Base-by-base conservation (phyloP, 2,329 filamentous ascomycete genomes). In the Exophiala mesophila region DNA sequence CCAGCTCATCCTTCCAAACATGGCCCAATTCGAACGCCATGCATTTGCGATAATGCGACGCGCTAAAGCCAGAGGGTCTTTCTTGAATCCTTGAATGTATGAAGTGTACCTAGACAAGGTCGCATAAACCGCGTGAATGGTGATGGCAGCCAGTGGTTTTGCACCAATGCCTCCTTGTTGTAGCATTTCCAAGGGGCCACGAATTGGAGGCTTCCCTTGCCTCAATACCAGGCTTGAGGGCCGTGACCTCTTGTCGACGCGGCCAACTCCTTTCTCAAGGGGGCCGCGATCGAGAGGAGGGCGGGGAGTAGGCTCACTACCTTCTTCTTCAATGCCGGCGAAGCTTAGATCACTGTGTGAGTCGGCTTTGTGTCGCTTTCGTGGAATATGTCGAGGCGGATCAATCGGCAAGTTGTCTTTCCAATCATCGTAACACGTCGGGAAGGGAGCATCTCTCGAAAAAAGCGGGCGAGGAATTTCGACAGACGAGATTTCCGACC, bases 1-100 rank as follows among this genome's bases (percentile, higher is more conserved):
- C 61, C 61, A 64, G 23, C 59, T 59, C 19, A 64, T 35, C 26
- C 55, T 58, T 8, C 61, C 57, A 26, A 62, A 49, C 17, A 48
- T 45, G 20, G 51, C 48, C 56, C 58, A 60, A 38, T 60, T 60
- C 23, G 52, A 52, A 15, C 56, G 52, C 62, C 62, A 63, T 26
- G 61, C 56, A 41, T 60, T 60, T n/a, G 54, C 54, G 32, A 64
- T 55, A 10, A 63, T 57, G n/a, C 54, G 52, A 21, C 56, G 52
- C 33, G 59, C 56, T 8, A 64, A 38, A 16, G 52, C 49, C 24
- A 53, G 43, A 17, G 57, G 55, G 19, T 53, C 47, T 18, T 42
- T 41, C 36, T 45, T 52, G 16, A 55, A 35, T 3, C 48, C 45
- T 15, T 41, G 45, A 16, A 57, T 40, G 18, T 49, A 52, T 12